phyloP scores from a whole-genome alignment of 768 basidiomycete genomes.

The Coprinopsis cinerea region DNA sequence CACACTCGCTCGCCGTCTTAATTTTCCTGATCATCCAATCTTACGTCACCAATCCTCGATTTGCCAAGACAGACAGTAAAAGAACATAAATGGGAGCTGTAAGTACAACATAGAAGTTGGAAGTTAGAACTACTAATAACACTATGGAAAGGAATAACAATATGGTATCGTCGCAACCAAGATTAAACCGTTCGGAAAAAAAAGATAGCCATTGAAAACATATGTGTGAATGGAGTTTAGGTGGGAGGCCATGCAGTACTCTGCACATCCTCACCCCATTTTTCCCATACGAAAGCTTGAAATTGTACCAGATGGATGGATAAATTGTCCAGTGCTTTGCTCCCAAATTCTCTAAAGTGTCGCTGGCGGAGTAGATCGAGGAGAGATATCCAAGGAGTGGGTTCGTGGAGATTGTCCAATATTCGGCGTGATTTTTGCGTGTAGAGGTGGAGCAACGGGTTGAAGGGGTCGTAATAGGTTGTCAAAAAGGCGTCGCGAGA shows the following conservation, averaged over 20 bases:
- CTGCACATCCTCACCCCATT: slow-evolving; percentile 9
- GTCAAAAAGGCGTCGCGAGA: slow-evolving; percentile 60
- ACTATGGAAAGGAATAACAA: not conserved
- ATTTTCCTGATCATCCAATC: not conserved
- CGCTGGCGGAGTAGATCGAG: slow-evolving; percentile 7
- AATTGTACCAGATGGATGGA: slow-evolving; percentile 13
- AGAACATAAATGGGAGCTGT: not conserved
- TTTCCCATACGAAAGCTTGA: slow-evolving; percentile 7
- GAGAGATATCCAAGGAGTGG: slow-evolving; percentile 27
- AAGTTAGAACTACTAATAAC: too few relatives aligned
- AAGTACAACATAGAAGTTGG: not conserved
- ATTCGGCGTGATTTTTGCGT: slow-evolving; percentile 12
- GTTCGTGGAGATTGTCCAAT: not conserved
- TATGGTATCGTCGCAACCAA: slow-evolving; percentile 1
- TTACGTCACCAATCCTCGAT: not conserved
- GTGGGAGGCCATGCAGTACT: slow-evolving; percentile 7
- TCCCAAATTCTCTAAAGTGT: slow-evolving; percentile 2
- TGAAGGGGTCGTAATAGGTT: slow-evolving; percentile 74
- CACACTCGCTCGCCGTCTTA: too few relatives aligned
- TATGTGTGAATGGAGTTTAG: slow-evolving; percentile 1
- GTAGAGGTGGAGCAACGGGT: slow-evolving; percentile 63
- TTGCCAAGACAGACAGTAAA: not conserved
- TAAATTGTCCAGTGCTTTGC: slow-evolving; percentile 24
- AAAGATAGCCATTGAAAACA: too few relatives aligned
- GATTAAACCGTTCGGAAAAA: too few relatives aligned